Percentiles rank a stretch among this genome's conserved stretches.
These are phyloP conservation scores for Lactarius akahatsu DNA, from an alignment of 768 basidiomycete genomes.

Conservation along the genomic window DNA sequence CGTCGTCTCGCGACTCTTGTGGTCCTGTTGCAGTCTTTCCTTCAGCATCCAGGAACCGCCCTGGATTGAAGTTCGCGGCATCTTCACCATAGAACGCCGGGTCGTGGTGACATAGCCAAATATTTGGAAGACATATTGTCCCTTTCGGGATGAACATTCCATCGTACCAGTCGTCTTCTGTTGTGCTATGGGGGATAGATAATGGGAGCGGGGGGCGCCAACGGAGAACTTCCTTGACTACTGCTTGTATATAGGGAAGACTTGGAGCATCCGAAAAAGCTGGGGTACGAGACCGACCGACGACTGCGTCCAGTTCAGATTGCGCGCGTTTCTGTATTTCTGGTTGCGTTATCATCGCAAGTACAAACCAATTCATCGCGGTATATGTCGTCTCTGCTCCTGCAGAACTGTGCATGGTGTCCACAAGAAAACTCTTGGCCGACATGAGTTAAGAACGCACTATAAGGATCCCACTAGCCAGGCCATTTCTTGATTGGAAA, in stretches of 20 bases:
- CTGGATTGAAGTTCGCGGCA: slow-evolving; percentile 25
- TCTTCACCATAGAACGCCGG: slow-evolving; percentile 20
- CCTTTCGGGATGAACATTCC: slow-evolving; percentile 36
- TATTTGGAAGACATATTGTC: slow-evolving; percentile 35
- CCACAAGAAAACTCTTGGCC: background rate
- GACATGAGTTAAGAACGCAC: slow-evolving; percentile 9
- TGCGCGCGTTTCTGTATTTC: slow-evolving; percentile 9
- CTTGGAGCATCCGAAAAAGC: slow-evolving; percentile 1
- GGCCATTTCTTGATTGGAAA: slow-evolving; percentile 23
- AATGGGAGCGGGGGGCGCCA: slow-evolving; percentile 3
- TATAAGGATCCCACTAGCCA: slow-evolving; percentile 24
- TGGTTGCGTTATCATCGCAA: slow-evolving; percentile 26
- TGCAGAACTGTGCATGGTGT: background rate
- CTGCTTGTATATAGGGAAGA: background rate
- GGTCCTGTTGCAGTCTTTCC: background rate
- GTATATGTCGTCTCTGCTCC: slow-evolving; percentile 10
- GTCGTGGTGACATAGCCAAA: slow-evolving; percentile 10
- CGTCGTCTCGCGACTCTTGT: slow-evolving; percentile 12
- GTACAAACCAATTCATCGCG: slow-evolving; percentile 10
- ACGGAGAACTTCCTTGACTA: slow-evolving; percentile 1
- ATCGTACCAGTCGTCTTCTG: slow-evolving; percentile 27
- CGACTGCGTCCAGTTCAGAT: background rate
- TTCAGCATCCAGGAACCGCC: slow-evolving; percentile 22
- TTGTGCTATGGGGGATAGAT: slow-evolving; percentile 2
- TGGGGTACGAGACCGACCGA: slow-evolving; percentile 3